Conservation (phyloP, 2,329 filamentous ascomycete species). For the Anisogramma anomala region DNA sequence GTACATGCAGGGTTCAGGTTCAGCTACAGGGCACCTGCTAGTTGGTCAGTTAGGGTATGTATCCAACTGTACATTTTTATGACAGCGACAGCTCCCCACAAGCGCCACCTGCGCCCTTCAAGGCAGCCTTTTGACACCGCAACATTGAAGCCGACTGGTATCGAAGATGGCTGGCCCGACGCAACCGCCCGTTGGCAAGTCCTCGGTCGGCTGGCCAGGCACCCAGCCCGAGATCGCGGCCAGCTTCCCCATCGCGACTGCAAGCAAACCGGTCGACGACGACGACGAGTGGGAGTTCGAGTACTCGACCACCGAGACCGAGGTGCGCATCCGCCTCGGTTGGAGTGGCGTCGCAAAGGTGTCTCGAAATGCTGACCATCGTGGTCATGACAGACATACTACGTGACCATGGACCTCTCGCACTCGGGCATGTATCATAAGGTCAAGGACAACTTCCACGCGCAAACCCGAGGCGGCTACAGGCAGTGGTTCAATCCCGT, state of each 20-base stretch:
- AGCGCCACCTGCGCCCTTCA: not conserved
- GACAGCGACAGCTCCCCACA: too few species aligned
- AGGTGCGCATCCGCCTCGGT: constrained; percentile 30
- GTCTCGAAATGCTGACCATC: not conserved
- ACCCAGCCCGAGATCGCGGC: constrained; percentile 4
- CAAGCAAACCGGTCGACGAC: constrained; percentile 24
- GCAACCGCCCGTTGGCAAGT: constrained; percentile 16
- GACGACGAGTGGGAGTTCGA: constrained; percentile 57
- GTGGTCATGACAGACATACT: constrained; percentile 42
- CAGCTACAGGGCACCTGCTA: too few species aligned
- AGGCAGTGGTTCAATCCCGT: constrained; percentile 26
- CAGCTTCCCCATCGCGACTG: constrained; percentile 7
- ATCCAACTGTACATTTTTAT: too few species aligned
- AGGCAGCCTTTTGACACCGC: not conserved
- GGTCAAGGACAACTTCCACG: constrained; percentile 28
- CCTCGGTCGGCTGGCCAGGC: constrained; percentile 12
- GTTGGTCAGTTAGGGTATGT: too few species aligned
- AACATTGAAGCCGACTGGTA: not conserved
- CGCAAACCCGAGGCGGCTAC: constrained; percentile 34
- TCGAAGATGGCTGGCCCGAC: constrained; percentile 9
- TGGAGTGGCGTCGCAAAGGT: not conserved
- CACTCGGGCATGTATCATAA: constrained; percentile 43
- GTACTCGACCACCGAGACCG: constrained; percentile 51
- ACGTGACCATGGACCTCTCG: constrained; percentile 52
- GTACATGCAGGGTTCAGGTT: too few species aligned